Evolutionary conservation across 2,329 filamentous ascomycete genomes (phyloP), one percentile per base, ranked within the genome.

Genomic region (Colletotrichum aenigma): DNA sequence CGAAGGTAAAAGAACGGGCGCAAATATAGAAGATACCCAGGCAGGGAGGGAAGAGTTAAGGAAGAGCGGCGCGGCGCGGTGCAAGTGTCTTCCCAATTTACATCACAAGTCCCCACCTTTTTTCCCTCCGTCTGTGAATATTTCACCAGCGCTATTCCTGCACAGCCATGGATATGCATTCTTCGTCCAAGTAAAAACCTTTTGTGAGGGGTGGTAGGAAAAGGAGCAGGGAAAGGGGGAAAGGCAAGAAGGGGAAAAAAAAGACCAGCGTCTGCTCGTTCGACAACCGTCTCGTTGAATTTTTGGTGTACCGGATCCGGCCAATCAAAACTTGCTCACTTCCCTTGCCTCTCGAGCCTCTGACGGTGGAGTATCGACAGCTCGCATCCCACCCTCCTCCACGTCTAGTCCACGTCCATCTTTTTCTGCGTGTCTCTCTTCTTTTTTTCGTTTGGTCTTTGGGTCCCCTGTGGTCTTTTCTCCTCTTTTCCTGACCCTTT

Each of bases 301-400:
- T 61, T 73, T 75, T 70, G n/a, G 43, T 52, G 74, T 73, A 70
- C 56, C 64, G 65, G 34, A 65, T 73, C 70, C 61, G 79, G 79
- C 85, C 85, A 87, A 87, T 87, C 82, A 85, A 87, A 87, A 87
- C 86, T 87, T 87, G 85, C 86, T 87, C 85, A 85, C 74, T 66
- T 75, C 71, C 74, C 74, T 66, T 66, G 74, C 74, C 66, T 75
- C 62, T 71, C 71, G 66, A 76, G 71, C 66, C 71, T 74, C 71
- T 70, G 66, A 66, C 71, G 66, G 74, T 76, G 74, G 74, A 71
- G 71, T 67, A 55, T 64, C 18, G 48, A 34, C 38, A 52, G 43
- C 38, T 73, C 52, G 36, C 55, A 76, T 76, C 67, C 77, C 74
- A 75, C 76, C 76, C 68, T 75, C 74, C 70, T 64, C 52, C 70